Base-by-base conservation (phyloP, 1,284 basidiomycete genomes). In the Porphyrellus sp. region DNA sequence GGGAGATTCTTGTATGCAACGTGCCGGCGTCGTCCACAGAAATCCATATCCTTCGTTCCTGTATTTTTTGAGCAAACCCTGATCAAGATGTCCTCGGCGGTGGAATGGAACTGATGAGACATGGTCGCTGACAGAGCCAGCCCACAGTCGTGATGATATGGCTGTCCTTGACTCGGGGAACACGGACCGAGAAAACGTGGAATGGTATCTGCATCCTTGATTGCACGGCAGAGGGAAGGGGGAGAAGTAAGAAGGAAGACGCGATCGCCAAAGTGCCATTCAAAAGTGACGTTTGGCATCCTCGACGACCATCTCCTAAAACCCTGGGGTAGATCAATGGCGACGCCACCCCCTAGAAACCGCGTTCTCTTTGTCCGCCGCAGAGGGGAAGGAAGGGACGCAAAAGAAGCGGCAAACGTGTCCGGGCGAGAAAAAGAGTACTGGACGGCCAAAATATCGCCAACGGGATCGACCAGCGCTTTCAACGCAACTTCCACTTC, bases 91-190 rank as follows among this genome's bases (percentile, higher is more conserved):
- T 13, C 50, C 28, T 15, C n/a, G 20, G 33, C 3, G 15, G 38
- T 28, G 20, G 24, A 16, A n/a, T 16, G 23, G 35, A 21, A 28
- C 13, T 15, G 37, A 23, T 37, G 23, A 37, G 33, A 23, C 31
- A 30, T 12, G 30, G 18, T 35, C 34, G 34, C 11, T 35, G 34
- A 18, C 5, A 16, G 30, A 38, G 18, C 25, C n/a, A 27, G 13
- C 30, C 15, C 27, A 4, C 15, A 35, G 6, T 4, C n/a, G 16
- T 8, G 21, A 31, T 45, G 44, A 37, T 37, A n/a, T 13, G 18
- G 15, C 12, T 12, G 6, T 12, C 23, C 27, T 28, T 20, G 46
- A 25, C 44, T 48, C 54, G 43, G 35, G 58, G 57, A 42, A 53
- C 31, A 33, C 7, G 31, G 48, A 6, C 37, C 20, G 31, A 38